Percentiles rank a stretch among this genome's conserved stretches.
Conservation (phyloP, 805 yeast species). For the Cyberlindnera americana region DNA sequence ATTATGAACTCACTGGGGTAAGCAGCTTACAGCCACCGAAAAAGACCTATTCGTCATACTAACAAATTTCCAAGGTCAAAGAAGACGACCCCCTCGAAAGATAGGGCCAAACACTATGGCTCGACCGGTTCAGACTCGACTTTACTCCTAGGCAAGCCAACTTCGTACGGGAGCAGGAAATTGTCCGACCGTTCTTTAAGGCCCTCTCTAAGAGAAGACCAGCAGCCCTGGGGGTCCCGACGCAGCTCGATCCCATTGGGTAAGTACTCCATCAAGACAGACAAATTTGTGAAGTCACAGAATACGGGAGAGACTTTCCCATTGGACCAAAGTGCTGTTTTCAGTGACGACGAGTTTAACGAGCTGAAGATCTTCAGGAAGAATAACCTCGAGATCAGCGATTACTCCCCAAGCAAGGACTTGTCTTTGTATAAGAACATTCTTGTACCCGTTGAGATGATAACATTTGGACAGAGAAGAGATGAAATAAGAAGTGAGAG, state of each 20-base stretch:
- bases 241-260: background rate
- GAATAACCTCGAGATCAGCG: conserved; percentile 1
- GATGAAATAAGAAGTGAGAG: background rate
- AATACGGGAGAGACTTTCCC: background rate
- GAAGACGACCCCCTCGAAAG: background rate
- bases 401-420: background rate
- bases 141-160: background rate
- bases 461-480: background rate
- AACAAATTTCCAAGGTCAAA: background rate
- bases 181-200: background rate
- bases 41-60: background rate
- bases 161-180: background rate
- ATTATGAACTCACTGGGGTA: conserved; percentile 1
- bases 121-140: background rate
- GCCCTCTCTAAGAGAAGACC: too few species aligned
- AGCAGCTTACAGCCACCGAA: background rate
- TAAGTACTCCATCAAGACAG: background rate
- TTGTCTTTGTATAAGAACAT: background rate
- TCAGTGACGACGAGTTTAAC: conserved; percentile 15
- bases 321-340: conserved; percentile 2
- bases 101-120: background rate
- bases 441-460: conserved; percentile 4
- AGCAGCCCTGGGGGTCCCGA: too few species aligned
- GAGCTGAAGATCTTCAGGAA: conserved; percentile 2
- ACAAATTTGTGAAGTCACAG: background rate